Base-by-base conservation (phyloP, 169 alveolate genomes). In the Plasmodium knowlesi region DNA sequence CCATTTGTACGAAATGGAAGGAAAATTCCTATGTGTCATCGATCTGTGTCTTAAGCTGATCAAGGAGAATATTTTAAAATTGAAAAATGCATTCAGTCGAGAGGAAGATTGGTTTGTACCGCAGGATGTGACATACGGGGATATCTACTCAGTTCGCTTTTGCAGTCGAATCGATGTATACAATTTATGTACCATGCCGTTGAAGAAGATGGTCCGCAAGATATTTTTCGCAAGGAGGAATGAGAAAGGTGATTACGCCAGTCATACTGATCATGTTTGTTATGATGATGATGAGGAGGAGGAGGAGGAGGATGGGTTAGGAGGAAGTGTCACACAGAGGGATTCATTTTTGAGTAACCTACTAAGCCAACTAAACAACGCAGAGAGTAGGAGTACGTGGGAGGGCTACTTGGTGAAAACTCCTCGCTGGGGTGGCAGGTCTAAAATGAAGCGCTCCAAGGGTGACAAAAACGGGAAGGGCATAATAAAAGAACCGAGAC, bases 31-130 rank as follows among this genome's bases (percentile, higher is more conserved):
- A 32, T 74, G 32, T 25, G 34, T 85, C 22, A 54, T 76, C 28
- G 57, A 85, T 2, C n/a, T 85, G 2, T 85, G 93, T 14, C 81
- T 85, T 53, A 76, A 41, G 22, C 50, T 30, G 22, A 85, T 85
- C 25, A 85, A 74, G 39, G 28, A 50, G 19, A 85, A 85, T 34
- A 85, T 85, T 74, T 53, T 50, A 9, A 85, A 74, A n/a, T 6
- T 85, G 19, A 46, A 50, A 22, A 22, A 41, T n/a, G 1, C 67
- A 5, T 73, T 85, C 32, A 30, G 32, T 28, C 39, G n/a, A 71
- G 39, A 50, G 57, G 70, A 54, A 34, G 67, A 84, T 28, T 73
- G 78, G 39, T n/a, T 8, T 1, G 76, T 85, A 25, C 61, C 85
- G 57, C 22, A 53, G 79, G 81, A 37, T 9, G 16, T 85, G 6